Evolutionary conservation across 2,329 filamentous ascomycete species (phyloP).

Genomic region (Paecilomyces fulvus): DNA sequence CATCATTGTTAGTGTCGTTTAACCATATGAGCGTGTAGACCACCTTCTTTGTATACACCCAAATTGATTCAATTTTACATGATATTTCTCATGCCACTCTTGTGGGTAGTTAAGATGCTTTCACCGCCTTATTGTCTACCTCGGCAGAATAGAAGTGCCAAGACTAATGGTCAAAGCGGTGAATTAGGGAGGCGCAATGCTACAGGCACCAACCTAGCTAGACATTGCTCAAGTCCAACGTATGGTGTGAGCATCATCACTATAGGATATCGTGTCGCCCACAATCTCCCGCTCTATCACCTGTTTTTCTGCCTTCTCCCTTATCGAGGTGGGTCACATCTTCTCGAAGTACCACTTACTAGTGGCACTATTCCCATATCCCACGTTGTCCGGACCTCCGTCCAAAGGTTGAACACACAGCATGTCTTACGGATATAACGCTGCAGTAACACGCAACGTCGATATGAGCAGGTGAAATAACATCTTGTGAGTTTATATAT

Average conservation of each 20-base stretch:
- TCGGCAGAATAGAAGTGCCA: not conserved
- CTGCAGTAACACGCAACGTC: conserved; percentile 17
- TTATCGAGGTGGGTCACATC: not conserved
- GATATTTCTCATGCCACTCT: too few species aligned
- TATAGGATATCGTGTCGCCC: not conserved
- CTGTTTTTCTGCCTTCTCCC: not conserved
- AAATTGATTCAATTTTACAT: too few species aligned
- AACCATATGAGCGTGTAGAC: too few species aligned
- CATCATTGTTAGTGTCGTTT: too few species aligned
- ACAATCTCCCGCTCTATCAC: not conserved
- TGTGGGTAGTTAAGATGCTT: not conserved
- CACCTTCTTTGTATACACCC: too few species aligned
- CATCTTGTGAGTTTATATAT: not conserved
- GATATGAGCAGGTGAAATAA: conserved; percentile 52
- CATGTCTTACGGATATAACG: not conserved
- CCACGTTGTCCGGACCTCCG: not conserved
- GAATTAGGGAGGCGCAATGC: not conserved
- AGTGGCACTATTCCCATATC: not conserved
- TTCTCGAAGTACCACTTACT: not conserved
- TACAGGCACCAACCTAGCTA: not conserved
- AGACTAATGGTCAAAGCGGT: not conserved
- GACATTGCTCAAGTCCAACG: not conserved
- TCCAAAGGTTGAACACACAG: not conserved
- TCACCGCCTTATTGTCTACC: not conserved
- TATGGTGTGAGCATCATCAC: not conserved